These are phyloP conservation scores for Beauveria scarabaeidicola DNA, from an alignment of 2,329 filamentous ascomycete species.

Conservation along the genomic window DNA sequence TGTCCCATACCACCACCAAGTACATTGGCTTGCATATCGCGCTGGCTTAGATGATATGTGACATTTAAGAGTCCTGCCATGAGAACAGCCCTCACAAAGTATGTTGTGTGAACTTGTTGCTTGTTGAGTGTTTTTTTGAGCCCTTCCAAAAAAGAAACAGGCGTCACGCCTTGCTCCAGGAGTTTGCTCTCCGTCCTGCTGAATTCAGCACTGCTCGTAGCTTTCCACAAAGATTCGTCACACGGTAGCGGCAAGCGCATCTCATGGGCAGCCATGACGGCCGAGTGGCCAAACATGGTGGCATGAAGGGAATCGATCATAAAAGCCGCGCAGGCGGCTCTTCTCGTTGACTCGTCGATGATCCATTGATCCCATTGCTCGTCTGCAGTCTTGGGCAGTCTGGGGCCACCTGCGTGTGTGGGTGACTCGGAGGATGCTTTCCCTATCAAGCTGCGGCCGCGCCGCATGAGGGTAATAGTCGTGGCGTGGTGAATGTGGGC, in stretches of 20 bases:
- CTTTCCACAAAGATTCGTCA: slow-evolving; percentile 87
- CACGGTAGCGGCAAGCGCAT: slow-evolving; percentile 86
- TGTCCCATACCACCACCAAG: slow-evolving; percentile 64
- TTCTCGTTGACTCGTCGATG: slow-evolving; percentile 79
- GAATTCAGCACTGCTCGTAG: slow-evolving; percentile 79
- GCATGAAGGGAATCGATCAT: slow-evolving; percentile 93
- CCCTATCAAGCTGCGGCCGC: slow-evolving; percentile 84
- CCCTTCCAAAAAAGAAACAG: slow-evolving; percentile 80
- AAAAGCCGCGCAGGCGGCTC: slow-evolving; percentile 89
- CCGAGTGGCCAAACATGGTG: slow-evolving; percentile 96
- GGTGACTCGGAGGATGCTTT: slow-evolving; percentile 78
- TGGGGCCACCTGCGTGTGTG: slow-evolving; percentile 61
- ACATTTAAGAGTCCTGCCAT: slow-evolving; percentile 93
- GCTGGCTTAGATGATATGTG: slow-evolving; percentile 95
- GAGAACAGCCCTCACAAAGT: slow-evolving; percentile 84
- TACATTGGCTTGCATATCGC: slow-evolving; percentile 85
- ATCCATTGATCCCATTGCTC: slow-evolving; percentile 98
- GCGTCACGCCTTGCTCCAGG: slow-evolving; percentile 72
- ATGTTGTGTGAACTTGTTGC: slow-evolving; percentile 81
- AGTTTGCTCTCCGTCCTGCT: slow-evolving; percentile 74
- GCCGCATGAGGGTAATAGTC: slow-evolving; percentile 88
- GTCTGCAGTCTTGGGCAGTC: slow-evolving; percentile 60
- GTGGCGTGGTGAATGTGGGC: slow-evolving; percentile 96
- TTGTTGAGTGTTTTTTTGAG: slow-evolving; percentile 81
- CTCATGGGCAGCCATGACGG: slow-evolving; percentile 94